Evolutionary conservation across 2,329 filamentous ascomycete genomes (phyloP).

Genomic region (Cercospora berteroae): DNA sequence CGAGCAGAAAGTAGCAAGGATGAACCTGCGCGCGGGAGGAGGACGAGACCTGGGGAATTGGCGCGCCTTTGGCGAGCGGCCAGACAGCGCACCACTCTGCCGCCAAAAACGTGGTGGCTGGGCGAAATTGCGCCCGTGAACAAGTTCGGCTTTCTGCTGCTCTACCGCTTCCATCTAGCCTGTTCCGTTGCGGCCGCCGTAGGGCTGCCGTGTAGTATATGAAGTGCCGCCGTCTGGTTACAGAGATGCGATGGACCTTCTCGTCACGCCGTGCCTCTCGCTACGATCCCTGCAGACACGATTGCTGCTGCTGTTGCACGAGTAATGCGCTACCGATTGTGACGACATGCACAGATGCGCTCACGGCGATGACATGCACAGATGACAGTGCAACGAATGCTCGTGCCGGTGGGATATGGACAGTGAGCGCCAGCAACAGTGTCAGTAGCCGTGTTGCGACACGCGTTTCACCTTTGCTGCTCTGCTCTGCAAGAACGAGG

Average conservation of each 20-base stretch:
- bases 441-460: background rate
- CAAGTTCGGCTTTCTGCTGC: background rate
- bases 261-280: background rate
- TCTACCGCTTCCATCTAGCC: background rate
- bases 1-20: background rate
- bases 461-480: background rate
- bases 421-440: background rate
- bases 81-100: background rate
- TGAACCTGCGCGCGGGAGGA: constrained; percentile 2
- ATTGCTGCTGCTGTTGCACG: background rate
- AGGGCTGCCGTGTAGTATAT: background rate
- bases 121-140: background rate
- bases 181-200: background rate
- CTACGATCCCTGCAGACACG: background rate
- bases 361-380: background rate
- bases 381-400: background rate
- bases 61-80: background rate
- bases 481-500: background rate
- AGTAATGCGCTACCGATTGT: background rate
- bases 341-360: background rate
- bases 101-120: background rate
- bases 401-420: background rate
- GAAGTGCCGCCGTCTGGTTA: background rate
- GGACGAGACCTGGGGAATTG: background rate
- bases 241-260: background rate